A percentile compares a stretch with the other conserved stretches of the same genome.
Evolutionary conservation across 1,139 yeast species (phyloP).

Genomic region (Wickerhamomyces sp.): DNA sequence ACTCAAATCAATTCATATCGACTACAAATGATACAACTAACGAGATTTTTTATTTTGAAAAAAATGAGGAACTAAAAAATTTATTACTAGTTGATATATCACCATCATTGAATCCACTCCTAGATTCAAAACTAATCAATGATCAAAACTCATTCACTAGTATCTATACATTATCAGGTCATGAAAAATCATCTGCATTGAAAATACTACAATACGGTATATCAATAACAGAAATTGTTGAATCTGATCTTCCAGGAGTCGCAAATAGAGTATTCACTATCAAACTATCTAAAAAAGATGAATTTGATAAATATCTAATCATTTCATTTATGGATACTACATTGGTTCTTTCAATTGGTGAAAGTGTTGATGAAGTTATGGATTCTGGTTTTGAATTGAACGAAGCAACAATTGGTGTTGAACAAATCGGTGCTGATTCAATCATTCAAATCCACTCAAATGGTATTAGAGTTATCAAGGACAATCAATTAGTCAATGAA

Average conservation of each 20-base stretch:
- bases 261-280: conserved; percentile 64
- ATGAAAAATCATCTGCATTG: conserved; percentile 33
- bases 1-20: conserved; percentile 28
- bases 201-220: conserved; percentile 56
- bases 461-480: conserved; percentile 64
- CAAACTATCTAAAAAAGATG: conserved; percentile 38
- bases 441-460: conserved; percentile 68
- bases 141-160: conserved; percentile 31
- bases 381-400: conserved; percentile 56
- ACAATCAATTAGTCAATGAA: conserved; percentile 31
- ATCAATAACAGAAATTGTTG: conserved; percentile 56
- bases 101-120: conserved; percentile 53
- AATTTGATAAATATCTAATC: conserved; percentile 59
- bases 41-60: conserved; percentile 25
- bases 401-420: conserved; percentile 63
- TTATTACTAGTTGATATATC: conserved; percentile 52
- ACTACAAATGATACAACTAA: conserved; percentile 29
- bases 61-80: conserved; percentile 42
- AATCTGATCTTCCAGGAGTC: conserved; percentile 64
- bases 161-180: conserved; percentile 26
- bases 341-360: conserved; percentile 71
- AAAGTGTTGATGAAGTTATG: conserved; percentile 69
- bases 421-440: conserved; percentile 61
- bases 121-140: conserved; percentile 40
- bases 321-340: conserved; percentile 67